phyloP scores from a whole-genome alignment of 306 rosid genomes.

The Acacia confusa region DNA sequence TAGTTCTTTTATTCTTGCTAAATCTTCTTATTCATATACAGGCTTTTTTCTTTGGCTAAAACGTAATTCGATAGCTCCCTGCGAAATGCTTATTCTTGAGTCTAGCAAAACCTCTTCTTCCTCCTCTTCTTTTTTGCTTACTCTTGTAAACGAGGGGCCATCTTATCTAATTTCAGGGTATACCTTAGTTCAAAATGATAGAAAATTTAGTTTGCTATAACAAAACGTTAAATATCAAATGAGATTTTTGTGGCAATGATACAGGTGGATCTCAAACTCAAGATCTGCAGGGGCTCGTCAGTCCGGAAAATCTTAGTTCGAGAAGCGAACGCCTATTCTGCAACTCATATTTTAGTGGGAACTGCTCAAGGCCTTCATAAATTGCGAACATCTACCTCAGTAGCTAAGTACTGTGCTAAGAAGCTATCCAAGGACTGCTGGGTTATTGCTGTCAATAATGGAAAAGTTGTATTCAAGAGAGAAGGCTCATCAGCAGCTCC shows the following conservation, averaged over 20 bases:
- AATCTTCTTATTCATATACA: neutral
- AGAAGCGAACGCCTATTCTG: slow-evolving; percentile 74
- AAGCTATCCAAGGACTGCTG: slow-evolving; percentile 63
- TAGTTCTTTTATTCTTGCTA: neutral
- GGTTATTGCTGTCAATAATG: slow-evolving; percentile 77
- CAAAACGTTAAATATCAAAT: neutral
- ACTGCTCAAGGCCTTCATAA: slow-evolving; percentile 59
- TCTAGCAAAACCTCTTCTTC: neutral
- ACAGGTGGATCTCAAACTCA: slow-evolving; percentile 93
- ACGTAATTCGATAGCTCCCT: neutral
- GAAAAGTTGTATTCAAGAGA: slow-evolving; percentile 72
- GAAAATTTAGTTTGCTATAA: neutral
- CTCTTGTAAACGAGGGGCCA: neutral
- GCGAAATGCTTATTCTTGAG: slow-evolving; percentile 13
- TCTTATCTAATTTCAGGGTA: neutral
- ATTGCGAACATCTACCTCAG: slow-evolving; percentile 66
- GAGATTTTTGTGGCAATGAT: slow-evolving; percentile 29
- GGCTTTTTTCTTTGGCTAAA: neutral
- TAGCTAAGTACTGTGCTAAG: slow-evolving; percentile 91
- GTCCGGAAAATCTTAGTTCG: slow-evolving; percentile 68
- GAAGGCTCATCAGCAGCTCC: slow-evolving; percentile 41
- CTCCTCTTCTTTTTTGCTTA: neutral
- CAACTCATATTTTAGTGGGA: slow-evolving; percentile 74
- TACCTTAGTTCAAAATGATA: neutral
- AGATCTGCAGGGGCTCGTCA: slow-evolving; percentile 81